Percentiles rank a stretch among this genome's conserved stretches.
Conservation (phyloP, 208 protist species). For the Leishmania tropica region DNA sequence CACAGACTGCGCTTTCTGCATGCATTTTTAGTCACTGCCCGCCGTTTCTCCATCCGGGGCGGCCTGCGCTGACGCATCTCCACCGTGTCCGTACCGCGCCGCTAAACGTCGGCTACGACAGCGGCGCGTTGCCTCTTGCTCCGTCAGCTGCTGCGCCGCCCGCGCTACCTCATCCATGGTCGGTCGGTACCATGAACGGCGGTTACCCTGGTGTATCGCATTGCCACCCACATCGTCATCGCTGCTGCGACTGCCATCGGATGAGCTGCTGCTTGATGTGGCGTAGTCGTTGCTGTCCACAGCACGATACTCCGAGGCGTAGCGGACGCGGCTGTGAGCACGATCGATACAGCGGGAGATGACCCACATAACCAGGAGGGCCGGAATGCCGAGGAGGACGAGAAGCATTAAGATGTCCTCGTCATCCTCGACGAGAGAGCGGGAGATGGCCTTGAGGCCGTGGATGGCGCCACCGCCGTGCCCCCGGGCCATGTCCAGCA, state of each 20-base stretch:
- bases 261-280: conserved; percentile 8
- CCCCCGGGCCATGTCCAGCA: conserved; percentile 5
- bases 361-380: conserved; percentile 14
- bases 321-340: conserved; percentile 32
- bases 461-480: neutral
- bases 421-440: conserved; percentile 36
- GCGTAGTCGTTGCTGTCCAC: conserved; percentile 19
- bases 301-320: conserved; percentile 35
- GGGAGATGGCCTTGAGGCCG: conserved; percentile 25
- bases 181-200: neutral
- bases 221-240: neutral
- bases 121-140: conserved; percentile 18
- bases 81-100: neutral
- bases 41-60: conserved; percentile 9
- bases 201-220: conserved; percentile 2
- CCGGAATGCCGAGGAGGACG: conserved; percentile 27
- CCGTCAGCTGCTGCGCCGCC: conserved; percentile 15
- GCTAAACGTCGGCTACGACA: neutral
- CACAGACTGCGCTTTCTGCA: neutral
- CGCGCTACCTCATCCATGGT: conserved; percentile 35
- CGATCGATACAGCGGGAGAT: conserved; percentile 22
- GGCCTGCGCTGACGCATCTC: neutral
- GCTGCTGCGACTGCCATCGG: conserved; percentile 12
- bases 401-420: conserved; percentile 42
- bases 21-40: conserved; percentile 1